Percentiles rank a stretch among this genome's conserved stretches.
These are phyloP conservation scores for Pseudotsuga menziesii DNA, from an alignment of 75 land plant species.

Conservation along the genomic window DNA sequence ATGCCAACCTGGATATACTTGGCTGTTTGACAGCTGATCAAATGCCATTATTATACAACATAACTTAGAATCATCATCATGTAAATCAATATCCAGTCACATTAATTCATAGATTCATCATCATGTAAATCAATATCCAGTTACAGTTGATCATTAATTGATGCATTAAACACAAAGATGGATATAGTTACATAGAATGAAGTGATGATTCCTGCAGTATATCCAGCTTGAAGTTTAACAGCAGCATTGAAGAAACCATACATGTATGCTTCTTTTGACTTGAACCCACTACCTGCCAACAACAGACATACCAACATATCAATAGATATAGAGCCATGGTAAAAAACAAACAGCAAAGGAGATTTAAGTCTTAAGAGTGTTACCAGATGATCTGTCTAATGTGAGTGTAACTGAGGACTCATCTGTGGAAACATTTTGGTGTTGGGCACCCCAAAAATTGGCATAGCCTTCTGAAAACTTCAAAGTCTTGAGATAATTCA, in stretches of 20 bases:
- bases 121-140: too few relatives aligned
- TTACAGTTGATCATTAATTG: too few relatives aligned
- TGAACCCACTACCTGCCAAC: conserved; percentile 69
- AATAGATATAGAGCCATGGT: too few relatives aligned
- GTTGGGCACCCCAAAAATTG: conserved; percentile 56
- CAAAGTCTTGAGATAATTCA: neutral
- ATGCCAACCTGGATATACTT: conserved; percentile 6
- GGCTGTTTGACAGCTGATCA: conserved; percentile 27
- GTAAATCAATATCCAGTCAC: too few relatives aligned
- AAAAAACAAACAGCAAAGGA: too few relatives aligned
- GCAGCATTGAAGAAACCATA: conserved; percentile 27
- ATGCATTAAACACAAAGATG: too few relatives aligned
- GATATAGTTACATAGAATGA: conserved; percentile 22
- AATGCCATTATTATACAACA: neutral
- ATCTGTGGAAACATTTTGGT: conserved; percentile 38
- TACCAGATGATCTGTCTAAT: conserved; percentile 64
- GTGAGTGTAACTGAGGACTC: conserved; percentile 46
- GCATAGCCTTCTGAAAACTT: conserved; percentile 12
- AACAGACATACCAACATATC: too few relatives aligned
- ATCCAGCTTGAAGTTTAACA: conserved; percentile 16
- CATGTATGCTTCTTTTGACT: conserved; percentile 12
- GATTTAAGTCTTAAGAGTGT: too few relatives aligned
- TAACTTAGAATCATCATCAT: too few relatives aligned
- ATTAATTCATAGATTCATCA: too few relatives aligned
- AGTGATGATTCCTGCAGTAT: conserved; percentile 28